Conservation (phyloP, 495 filamentous ascomycete species). For the Astrothelium subdiscretum region DNA sequence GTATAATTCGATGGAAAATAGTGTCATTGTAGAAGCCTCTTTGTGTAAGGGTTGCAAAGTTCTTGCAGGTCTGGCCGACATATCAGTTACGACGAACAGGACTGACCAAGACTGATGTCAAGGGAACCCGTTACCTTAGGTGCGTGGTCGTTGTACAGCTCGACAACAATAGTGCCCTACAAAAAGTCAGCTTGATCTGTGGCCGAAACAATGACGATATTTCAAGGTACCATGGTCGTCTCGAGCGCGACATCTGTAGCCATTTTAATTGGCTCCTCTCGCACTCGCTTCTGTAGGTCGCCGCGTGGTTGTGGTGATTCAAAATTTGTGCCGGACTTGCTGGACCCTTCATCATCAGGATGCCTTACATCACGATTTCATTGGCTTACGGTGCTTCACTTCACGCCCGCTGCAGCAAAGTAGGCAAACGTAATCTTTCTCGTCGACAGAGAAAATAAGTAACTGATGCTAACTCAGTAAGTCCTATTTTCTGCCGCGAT, state of each 20-base stretch:
- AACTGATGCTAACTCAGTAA: not conserved
- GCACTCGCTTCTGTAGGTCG: not conserved
- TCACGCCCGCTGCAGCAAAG: no score
- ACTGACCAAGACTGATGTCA: not conserved
- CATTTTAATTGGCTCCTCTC: conserved; percentile 38
- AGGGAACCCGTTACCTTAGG: conserved; percentile 41
- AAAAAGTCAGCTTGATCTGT: not conserved
- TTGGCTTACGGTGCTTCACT: not conserved
- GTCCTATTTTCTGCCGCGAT: not conserved
- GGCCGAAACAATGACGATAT: not conserved
- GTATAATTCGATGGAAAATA: conserved; percentile 89
- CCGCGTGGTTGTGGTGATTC: not conserved
- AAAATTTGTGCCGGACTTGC: not conserved
- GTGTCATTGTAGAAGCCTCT: conserved; percentile 78
- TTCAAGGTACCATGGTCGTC: conserved; percentile 60
- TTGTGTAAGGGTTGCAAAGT: conserved; percentile 68
- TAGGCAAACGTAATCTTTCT: not conserved
- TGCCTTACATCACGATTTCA: not conserved
- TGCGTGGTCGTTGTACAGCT: conserved; percentile 78
- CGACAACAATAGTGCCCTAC: conserved; percentile 72
- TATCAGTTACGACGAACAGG: not conserved
- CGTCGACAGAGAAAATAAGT: not conserved
- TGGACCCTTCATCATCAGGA: not conserved
- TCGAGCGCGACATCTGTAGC: conserved; percentile 65
- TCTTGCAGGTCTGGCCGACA: conserved; percentile 56